Evolutionary conservation across 1,284 basidiomycete species (phyloP).

Genomic region (Lignosus rhinocerotis): DNA sequence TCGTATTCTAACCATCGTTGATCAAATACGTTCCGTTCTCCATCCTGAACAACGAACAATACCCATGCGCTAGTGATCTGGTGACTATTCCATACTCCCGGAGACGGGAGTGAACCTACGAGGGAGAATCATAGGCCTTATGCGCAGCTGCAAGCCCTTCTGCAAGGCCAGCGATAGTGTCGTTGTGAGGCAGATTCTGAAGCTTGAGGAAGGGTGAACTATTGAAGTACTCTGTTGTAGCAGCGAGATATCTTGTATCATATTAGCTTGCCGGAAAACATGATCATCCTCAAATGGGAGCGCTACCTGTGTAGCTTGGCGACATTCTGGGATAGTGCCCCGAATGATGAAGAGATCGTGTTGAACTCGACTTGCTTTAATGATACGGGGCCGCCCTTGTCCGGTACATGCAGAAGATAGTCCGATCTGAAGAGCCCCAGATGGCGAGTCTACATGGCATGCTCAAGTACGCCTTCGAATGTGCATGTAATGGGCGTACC

Average conservation of each 20-base stretch:
- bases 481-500: slow-evolving; percentile 30
- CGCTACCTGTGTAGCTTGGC: slow-evolving; percentile 78
- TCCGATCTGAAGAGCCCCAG: slow-evolving; percentile 96
- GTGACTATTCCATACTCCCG: background rate
- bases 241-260: slow-evolving; percentile 60
- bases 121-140: slow-evolving; percentile 62
- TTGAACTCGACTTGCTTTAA: slow-evolving; percentile 99
- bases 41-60: slow-evolving; percentile 87
- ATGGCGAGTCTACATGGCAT: slow-evolving; percentile 64
- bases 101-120: slow-evolving; percentile 38
- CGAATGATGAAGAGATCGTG: slow-evolving; percentile 94
- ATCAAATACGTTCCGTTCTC: slow-evolving; percentile 96
- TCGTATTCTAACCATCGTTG: slow-evolving; percentile 90
- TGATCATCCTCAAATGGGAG: slow-evolving; percentile 1
- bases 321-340: slow-evolving; percentile 74
- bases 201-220: slow-evolving; percentile 53
- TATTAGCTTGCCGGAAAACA: background rate
- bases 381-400: slow-evolving; percentile 40
- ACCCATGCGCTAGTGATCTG: slow-evolving; percentile 57
- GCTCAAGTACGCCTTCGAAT: background rate
- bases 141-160: slow-evolving; percentile 83
- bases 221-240: slow-evolving; percentile 67
- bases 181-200: slow-evolving; percentile 74
- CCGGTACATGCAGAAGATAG: slow-evolving; percentile 81
- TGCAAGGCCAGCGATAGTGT: slow-evolving; percentile 71